Evolutionary conservation across 441 rosid species (phyloP), one percentile per base, ranked within the genome.

Genomic region (Dalechampia spathulata): DNA sequence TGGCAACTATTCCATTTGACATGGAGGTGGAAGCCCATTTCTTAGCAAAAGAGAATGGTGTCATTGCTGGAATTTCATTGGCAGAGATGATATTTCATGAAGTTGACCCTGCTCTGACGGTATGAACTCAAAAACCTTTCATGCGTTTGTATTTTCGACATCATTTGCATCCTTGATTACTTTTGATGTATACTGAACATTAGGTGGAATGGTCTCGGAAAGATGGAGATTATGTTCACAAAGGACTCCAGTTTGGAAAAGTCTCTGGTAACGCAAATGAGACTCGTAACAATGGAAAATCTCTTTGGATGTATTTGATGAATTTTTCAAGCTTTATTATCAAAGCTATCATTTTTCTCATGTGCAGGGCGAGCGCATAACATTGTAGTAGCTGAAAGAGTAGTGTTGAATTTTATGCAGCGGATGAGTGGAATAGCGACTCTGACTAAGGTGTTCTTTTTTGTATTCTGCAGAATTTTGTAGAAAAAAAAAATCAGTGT

Each of bases 341-440:
- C 22, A 23, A 19, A 25, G 17, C 27, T 45, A n/a, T 38, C 2
- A n/a, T 47, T 40, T 48, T 50, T 48, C 3, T 16, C 37, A 0
- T 40, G 0, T 62, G 49, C 82, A 78, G 97, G 97, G 27, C 76
- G 67, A 43, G 96, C 99, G 23, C 88, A 81, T 72, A 85, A 72
- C 66, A 78, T 93, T 58, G 83, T 93, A 69, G 85, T 83, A 55
- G 87, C 97, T 17, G 99, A 93, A 76, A 81, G 99, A 58, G 87
- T 87, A 58, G 96, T 66, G 57, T 79, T 93, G 49, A 90, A 93
- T 68, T 93, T 90, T 70, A 85, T 93, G 91, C 96, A 93, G 74
- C 81, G 90, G 78, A 93, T 90, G 97, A 93, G 97, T 57, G 99
- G 96, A 64, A 87, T 87, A 67, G 97, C 99, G 2, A 87, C 99